These are phyloP conservation scores for Wickerhamomyces sydowiorum DNA, from an alignment of 805 yeast species.

Conservation along the genomic window DNA sequence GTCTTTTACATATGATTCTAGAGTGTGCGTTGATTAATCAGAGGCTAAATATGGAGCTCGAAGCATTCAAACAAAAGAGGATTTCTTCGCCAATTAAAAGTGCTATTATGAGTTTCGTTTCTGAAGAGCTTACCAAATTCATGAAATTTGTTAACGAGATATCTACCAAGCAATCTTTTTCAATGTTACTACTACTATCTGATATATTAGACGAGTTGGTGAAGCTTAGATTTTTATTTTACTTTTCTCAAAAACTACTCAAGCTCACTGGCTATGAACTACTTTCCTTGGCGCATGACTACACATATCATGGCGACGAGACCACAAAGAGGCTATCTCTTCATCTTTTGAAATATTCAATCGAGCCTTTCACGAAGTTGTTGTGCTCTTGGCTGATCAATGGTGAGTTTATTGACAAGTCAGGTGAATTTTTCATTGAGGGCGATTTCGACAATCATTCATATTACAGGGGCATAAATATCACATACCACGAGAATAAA, in stretches of 20 bases:
- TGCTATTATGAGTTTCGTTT: conserved; percentile 50
- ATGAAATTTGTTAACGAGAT: conserved; percentile 37
- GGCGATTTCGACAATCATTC: conserved; percentile 19
- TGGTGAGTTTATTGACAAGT: conserved; percentile 54
- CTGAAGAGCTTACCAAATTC: conserved; percentile 36
- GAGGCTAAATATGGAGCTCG: conserved; percentile 31
- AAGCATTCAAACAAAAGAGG: conserved; percentile 21
- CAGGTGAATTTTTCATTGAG: conserved; percentile 53
- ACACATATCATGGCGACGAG: conserved; percentile 60
- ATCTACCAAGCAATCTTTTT: conserved; percentile 30
- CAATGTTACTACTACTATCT: conserved; percentile 25
- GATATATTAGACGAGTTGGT: conserved; percentile 44
- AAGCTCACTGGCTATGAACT: conserved; percentile 41
- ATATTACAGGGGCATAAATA: conserved; percentile 23
- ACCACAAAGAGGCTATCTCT: conserved; percentile 37
- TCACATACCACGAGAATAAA: conserved; percentile 26
- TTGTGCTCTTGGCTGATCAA: conserved; percentile 60
- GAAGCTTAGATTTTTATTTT: conserved; percentile 52
- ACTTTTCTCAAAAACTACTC: conserved; percentile 31
- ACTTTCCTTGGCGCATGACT: conserved; percentile 44
- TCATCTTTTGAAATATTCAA: conserved; percentile 38
- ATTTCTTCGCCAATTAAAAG: conserved; percentile 49
- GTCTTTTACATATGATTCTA: conserved; percentile 46
- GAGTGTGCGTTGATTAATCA: conserved; percentile 72
- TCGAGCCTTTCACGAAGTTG: conserved; percentile 55